phyloP scores from a whole-genome alignment of 2,329 filamentous ascomycete species.

The Phialophora chinensis region DNA sequence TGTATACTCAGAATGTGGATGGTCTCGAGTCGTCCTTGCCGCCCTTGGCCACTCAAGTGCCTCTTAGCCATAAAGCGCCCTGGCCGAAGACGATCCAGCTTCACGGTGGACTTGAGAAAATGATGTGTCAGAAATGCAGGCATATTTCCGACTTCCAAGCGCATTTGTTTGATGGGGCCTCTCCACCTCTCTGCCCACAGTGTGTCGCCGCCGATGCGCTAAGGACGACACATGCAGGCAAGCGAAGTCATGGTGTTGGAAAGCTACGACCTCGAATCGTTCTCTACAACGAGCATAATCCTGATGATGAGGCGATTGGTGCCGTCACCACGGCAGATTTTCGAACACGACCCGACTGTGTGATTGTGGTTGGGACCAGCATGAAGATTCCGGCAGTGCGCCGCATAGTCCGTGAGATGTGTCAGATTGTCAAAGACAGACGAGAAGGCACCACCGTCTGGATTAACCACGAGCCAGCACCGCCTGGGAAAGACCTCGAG shows the following conservation, averaged over 20 bases:
- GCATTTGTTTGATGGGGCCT: slow-evolving; percentile 80
- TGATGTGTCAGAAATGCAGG: slow-evolving; percentile 94
- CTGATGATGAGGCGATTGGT: slow-evolving; percentile 94
- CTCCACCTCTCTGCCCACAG: slow-evolving; percentile 76
- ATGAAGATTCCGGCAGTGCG: slow-evolving; percentile 93
- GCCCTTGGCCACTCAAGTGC: slow-evolving; percentile 79
- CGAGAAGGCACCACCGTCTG: slow-evolving; percentile 87
- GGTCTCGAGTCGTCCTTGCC: slow-evolving; percentile 85
- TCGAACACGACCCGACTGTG: slow-evolving; percentile 81
- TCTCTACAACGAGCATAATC: slow-evolving; percentile 96
- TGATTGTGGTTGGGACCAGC: slow-evolving; percentile 94
- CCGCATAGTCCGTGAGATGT: slow-evolving; percentile 88
- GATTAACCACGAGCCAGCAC: slow-evolving; percentile 90
- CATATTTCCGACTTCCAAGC: slow-evolving; percentile 77
- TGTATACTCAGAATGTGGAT: slow-evolving; percentile 98
- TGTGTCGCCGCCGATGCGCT: slow-evolving; percentile 78
- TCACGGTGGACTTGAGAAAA: slow-evolving; percentile 90
- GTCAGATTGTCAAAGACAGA: slow-evolving; percentile 79
- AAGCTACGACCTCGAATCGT: slow-evolving; percentile 90
- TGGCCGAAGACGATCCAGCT: slow-evolving; percentile 95
- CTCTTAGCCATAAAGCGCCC: slow-evolving; percentile 80
- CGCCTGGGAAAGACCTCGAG: slow-evolving; percentile 81
- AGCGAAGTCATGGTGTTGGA: slow-evolving; percentile 92
- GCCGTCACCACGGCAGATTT: slow-evolving; percentile 87
- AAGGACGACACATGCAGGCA: slow-evolving; percentile 76